Conservation (phyloP, 352 stramenopile genomes). For the Halophytophthora polymorphica region DNA sequence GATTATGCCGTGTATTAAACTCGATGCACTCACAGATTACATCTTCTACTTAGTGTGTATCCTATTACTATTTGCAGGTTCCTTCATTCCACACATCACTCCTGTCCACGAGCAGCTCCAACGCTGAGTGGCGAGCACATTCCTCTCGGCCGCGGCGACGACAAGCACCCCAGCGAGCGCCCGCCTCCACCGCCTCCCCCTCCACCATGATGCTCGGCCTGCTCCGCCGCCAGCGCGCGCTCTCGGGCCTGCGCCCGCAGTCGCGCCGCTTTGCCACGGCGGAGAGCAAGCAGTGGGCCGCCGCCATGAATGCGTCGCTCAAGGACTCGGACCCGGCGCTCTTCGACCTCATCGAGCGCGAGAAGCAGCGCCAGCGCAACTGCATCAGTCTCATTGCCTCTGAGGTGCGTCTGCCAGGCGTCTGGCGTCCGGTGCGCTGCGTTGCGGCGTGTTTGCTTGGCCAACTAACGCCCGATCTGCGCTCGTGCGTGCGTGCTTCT, state of each 20-base stretch:
- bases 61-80: too few species aligned
- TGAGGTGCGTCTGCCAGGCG: conserved; percentile 77
- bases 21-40: too few species aligned
- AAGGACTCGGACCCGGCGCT: conserved; percentile 91
- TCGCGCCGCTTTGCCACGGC: conserved; percentile 44
- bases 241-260: conserved; percentile 9
- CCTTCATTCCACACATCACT: too few species aligned
- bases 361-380: conserved; percentile 98
- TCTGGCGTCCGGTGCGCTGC: too few species aligned
- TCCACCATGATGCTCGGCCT: conserved; percentile 21
- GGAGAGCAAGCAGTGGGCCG: conserved; percentile 67
- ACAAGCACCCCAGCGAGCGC: too few species aligned
- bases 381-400: conserved; percentile 98
- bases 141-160: background rate
- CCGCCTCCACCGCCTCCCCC: conserved; percentile 10
- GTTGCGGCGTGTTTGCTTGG: too few species aligned
- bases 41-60: too few species aligned
- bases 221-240: conserved; percentile 18
- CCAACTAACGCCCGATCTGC: background rate
- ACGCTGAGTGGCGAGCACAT: background rate
- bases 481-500: conserved; percentile 1
- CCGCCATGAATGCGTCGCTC: conserved; percentile 87
- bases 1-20: too few species aligned
- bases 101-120: too few species aligned
- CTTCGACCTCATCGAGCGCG: conserved; percentile 94